Evolutionary conservation across 2,329 filamentous ascomycete genomes (phyloP), one percentile per base, ranked within the genome.

Genomic region (Fusarium sp.): DNA sequence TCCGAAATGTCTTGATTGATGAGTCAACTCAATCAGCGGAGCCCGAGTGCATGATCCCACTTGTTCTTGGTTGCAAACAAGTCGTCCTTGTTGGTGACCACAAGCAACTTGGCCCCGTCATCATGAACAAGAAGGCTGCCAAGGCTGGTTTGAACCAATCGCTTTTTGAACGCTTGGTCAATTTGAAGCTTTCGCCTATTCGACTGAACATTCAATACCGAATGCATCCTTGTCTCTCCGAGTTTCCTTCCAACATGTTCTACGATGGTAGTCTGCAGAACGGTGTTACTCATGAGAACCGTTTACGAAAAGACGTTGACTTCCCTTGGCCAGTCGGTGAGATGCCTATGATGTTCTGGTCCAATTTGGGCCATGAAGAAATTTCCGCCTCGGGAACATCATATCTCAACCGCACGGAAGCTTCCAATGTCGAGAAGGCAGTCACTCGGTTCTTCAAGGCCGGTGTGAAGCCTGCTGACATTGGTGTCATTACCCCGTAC

Each of bases 261-360:
- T 99, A 99, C 81, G 96, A 98, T 75, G 96, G 96, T 21, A 96
- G 93, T 59, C 86, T 99, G 58, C 96, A 99, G 80, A 99, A 99
- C 74, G 96, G 96, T 77, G 93, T 99, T 48, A 97, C 94, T 1
- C 92, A 92, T 78, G 90, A 93, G 72, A 92, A 97, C 77, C 91
- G 96, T 65, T 87, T 98, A 69, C 91, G 95, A 68, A 92, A 92
- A 71, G 95, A 99, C 75, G 93, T 99, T 28, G 96, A 99, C 80
- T 99, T 99, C 79, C 96, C 96, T 14, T 99, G 96, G 96, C 96
- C 96, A 4, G 93, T 97, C 30, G 89, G 86, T 21, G 95, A 98
- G 78, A 93, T 90, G 73, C 96, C 96, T 5, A 99, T 99, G 96
- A 98, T 98, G 96, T 99, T 99, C 83, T 99, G 96, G 96, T 97